A percentile compares a stretch with the other conserved stretches of the same genome.
Evolutionary conservation across 306 rosid genomes (phyloP).

Genomic region (Pterocarpus santalinus): DNA sequence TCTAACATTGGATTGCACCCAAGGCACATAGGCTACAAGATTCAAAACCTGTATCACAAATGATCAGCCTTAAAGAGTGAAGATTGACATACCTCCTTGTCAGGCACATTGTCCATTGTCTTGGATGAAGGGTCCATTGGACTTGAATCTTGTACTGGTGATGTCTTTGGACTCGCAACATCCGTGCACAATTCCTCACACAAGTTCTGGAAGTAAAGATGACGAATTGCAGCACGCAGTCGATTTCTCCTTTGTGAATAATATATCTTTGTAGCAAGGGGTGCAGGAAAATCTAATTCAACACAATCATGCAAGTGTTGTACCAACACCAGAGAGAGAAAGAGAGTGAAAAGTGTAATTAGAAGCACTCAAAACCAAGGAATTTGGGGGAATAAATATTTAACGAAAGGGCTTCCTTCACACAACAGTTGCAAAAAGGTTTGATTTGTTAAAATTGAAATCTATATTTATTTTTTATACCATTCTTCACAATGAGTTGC

Average conservation of each 20-base stretch:
- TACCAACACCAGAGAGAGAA: slow-evolving; percentile 19
- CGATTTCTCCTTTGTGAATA: slow-evolving; percentile 85
- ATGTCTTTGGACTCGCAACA: slow-evolving; percentile 48
- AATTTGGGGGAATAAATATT: slow-evolving; percentile 35
- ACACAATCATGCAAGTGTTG: slow-evolving; percentile 35
- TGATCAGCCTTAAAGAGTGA: slow-evolving; percentile 23
- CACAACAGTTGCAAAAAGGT: slow-evolving; percentile 38
- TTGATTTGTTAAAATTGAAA: slow-evolving; percentile 29
- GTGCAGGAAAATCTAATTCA: slow-evolving; percentile 76
- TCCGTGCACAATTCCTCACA: slow-evolving; percentile 58
- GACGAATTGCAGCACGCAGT: slow-evolving; percentile 72
- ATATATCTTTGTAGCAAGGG: slow-evolving; percentile 91
- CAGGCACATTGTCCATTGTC: slow-evolving; percentile 45
- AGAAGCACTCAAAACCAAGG: slow-evolving; percentile 41
- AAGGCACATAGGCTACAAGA: slow-evolving; percentile 3
- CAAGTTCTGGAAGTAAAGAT: slow-evolving; percentile 69
- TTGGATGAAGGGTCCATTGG: slow-evolving; percentile 51
- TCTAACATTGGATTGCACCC: slow-evolving; percentile 10
- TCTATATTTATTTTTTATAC: slow-evolving; percentile 39
- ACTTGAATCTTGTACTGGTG: slow-evolving; percentile 52
- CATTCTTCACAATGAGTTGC: slow-evolving; percentile 52
- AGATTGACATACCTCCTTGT: slow-evolving; percentile 58
- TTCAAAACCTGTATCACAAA: slow-evolving; percentile 12
- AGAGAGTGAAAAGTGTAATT: slow-evolving; percentile 4
- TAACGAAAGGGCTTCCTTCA: slow-evolving; percentile 39